These are phyloP conservation scores for Yarrowia divulgata DNA, from an alignment of 805 yeast species.

Conservation along the genomic window DNA sequence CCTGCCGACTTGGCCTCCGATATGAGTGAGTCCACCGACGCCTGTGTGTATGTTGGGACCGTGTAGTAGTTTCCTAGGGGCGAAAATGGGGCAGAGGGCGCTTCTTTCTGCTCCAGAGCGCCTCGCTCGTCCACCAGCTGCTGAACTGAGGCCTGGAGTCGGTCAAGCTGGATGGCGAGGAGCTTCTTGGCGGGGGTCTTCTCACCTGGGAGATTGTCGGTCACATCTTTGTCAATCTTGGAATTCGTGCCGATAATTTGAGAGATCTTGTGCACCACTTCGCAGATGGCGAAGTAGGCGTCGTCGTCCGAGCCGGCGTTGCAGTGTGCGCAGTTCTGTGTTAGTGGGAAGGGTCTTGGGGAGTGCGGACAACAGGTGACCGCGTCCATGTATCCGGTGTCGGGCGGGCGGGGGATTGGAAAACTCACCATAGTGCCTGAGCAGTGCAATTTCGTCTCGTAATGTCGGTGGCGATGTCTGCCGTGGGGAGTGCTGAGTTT, in stretches of 20 bases:
- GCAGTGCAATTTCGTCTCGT: slow-evolving; percentile 35
- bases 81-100: slow-evolving; percentile 21
- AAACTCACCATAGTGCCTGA: slow-evolving; percentile 32
- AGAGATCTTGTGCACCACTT: slow-evolving; percentile 40
- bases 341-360: slow-evolving; percentile 4
- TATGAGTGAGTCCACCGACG: slow-evolving; percentile 32
- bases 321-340: slow-evolving; percentile 39
- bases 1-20: slow-evolving; percentile 35
- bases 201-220: slow-evolving; percentile 43
- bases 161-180: slow-evolving; percentile 42
- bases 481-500: slow-evolving; percentile 32
- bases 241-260: slow-evolving; percentile 35
- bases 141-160: slow-evolving; percentile 32
- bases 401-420: background rate
- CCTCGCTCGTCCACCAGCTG: slow-evolving; percentile 44
- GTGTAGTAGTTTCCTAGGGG: slow-evolving; percentile 15
- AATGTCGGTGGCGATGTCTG: slow-evolving; percentile 35
- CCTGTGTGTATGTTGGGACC: slow-evolving; percentile 34
- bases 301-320: slow-evolving; percentile 42
- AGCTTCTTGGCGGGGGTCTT: slow-evolving; percentile 44
- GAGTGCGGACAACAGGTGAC: background rate
- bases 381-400: background rate
- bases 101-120: slow-evolving; percentile 45
- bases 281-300: slow-evolving; percentile 44
- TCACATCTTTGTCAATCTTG: slow-evolving; percentile 24